phyloP scores from a whole-genome alignment of 306 rosid species.

The Arachis hypogaea region DNA sequence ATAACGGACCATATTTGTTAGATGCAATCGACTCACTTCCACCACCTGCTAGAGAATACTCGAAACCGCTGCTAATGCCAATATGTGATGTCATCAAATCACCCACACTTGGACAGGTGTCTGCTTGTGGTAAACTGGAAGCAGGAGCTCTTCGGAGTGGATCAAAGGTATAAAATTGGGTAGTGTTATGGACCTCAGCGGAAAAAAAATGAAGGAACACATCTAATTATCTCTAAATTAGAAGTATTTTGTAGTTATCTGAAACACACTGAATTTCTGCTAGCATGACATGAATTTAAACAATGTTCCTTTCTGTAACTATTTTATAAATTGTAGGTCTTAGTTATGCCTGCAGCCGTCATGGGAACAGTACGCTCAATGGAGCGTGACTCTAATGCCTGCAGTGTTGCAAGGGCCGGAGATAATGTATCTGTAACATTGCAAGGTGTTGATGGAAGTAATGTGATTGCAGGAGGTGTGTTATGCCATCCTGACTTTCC shows the following conservation, averaged over 20 bases:
- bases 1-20: slow-evolving; percentile 74
- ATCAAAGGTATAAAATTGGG: slow-evolving; percentile 65
- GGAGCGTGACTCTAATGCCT: slow-evolving; percentile 79
- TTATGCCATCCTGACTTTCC: slow-evolving; percentile 97
- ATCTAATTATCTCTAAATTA: slow-evolving; percentile 24
- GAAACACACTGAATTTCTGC: slow-evolving; percentile 13
- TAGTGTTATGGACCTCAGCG: slow-evolving; percentile 25
- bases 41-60: slow-evolving; percentile 85
- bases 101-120: slow-evolving; percentile 70
- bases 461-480: slow-evolving; percentile 83
- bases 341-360: slow-evolving; percentile 89
- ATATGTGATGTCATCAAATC: slow-evolving; percentile 84
- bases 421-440: slow-evolving; percentile 80
- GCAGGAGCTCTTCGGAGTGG: slow-evolving; percentile 96
- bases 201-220: slow-evolving; percentile 32
- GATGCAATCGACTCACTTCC: slow-evolving; percentile 86
- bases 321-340: slow-evolving; percentile 57
- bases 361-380: slow-evolving; percentile 76
- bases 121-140: slow-evolving; percentile 94
- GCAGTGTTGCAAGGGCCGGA: slow-evolving; percentile 88
- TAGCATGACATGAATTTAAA: slow-evolving; percentile 19
- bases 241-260: slow-evolving; percentile 11
- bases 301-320: slow-evolving; percentile 10
- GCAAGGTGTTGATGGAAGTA: slow-evolving; percentile 74
- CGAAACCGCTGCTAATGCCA: slow-evolving; percentile 91